Conservation (phyloP, 2,329 filamentous ascomycete genomes). For the Fusarium nematophilum region DNA sequence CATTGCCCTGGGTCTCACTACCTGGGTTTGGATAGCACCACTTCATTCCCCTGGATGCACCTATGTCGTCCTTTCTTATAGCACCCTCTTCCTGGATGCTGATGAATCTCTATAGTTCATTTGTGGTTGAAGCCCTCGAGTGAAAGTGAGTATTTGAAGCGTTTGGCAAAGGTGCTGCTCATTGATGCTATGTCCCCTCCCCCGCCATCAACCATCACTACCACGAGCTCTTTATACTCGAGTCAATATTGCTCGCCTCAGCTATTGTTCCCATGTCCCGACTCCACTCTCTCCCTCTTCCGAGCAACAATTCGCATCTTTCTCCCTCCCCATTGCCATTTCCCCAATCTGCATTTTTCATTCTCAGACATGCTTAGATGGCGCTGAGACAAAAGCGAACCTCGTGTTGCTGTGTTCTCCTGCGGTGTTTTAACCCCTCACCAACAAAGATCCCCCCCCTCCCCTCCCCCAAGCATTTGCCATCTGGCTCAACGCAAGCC, state of each 20-base stretch:
- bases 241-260: constrained; percentile 15
- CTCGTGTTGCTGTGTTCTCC: constrained; percentile 16
- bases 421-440: constrained; percentile 40
- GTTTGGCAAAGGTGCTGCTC: not conserved
- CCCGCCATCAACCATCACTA: not conserved
- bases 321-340: constrained; percentile 19
- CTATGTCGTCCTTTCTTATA: not conserved
- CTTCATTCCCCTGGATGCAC: constrained; percentile 2
- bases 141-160: constrained; percentile 4
- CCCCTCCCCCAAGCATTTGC: constrained; percentile 21
- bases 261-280: constrained; percentile 22
- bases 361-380: constrained; percentile 30
- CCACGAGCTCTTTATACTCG: not conserved
- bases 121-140: constrained; percentile 1
- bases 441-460: constrained; percentile 21
- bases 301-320: constrained; percentile 23
- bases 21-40: not conserved
- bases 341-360: constrained; percentile 9
- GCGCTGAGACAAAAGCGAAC: constrained; percentile 32
- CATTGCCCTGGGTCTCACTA: constrained; percentile 20
- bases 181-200: constrained; percentile 1
- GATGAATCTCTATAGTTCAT: not conserved
- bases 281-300: constrained; percentile 24
- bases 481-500: constrained; percentile 19
- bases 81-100: not conserved